Percentiles rank a stretch among this genome's conserved stretches.
Evolutionary conservation across 2,329 filamentous ascomycete species (phyloP).

Genomic region (Capronia coronata): DNA sequence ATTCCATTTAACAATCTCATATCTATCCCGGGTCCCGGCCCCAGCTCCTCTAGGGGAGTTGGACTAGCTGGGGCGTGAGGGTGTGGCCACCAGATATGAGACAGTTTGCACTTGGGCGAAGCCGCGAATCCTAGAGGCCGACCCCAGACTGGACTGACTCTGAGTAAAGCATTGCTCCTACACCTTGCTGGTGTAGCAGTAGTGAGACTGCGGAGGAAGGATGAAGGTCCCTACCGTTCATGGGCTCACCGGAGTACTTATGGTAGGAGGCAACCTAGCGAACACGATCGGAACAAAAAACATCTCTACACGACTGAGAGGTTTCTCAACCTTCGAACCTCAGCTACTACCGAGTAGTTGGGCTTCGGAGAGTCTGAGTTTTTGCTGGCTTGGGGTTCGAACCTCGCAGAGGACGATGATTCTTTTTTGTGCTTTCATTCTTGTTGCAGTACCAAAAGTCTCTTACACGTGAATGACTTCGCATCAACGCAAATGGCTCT

Average conservation of each 20-base stretch:
- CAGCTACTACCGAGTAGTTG: neutral
- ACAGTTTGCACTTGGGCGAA: neutral
- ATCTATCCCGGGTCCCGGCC: neutral
- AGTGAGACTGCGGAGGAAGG: neutral
- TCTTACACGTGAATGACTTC: neutral
- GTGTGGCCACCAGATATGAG: conserved; percentile 1
- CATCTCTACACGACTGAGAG: neutral
- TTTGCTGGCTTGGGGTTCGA: neutral
- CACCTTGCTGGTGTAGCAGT: neutral
- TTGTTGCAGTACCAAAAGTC: too few relatives aligned
- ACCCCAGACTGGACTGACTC: conserved; percentile 1
- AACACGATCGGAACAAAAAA: neutral
- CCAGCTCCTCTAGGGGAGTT: neutral
- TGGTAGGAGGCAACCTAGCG: neutral
- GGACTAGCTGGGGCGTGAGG: neutral
- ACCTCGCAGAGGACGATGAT: neutral
- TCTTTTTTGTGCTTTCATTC: neutral
- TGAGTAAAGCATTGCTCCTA: neutral
- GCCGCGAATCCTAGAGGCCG: conserved; percentile 1
- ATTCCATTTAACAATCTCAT: neutral
- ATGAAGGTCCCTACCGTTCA: neutral
- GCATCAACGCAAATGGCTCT: too few relatives aligned
- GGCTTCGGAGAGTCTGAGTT: neutral
- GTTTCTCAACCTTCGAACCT: neutral
- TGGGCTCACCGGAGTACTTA: neutral